Evolutionary conservation across 306 rosid species (phyloP).

Genomic region (Senna tora): DNA sequence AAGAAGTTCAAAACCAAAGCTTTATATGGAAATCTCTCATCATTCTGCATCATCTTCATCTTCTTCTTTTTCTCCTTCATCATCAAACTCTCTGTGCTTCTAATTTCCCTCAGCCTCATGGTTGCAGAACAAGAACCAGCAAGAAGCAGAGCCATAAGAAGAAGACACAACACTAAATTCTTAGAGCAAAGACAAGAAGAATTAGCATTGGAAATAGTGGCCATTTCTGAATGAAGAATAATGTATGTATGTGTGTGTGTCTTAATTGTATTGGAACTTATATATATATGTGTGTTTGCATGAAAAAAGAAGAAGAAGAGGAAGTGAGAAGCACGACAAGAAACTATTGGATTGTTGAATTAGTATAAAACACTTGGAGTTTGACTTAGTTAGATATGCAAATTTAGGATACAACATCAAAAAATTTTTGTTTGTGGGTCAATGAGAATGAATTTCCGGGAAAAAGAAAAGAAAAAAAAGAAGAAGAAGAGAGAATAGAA

Average conservation of each 20-base stretch:
- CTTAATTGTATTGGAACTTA: too few species aligned
- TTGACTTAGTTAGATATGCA: too few species aligned
- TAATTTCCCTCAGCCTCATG: conserved; percentile 32
- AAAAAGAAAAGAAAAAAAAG: conserved; percentile 35
- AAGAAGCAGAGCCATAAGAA: conserved; percentile 46
- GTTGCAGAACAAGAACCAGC: conserved; percentile 56
- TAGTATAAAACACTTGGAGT: too few species aligned
- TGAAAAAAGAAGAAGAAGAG: conserved; percentile 45
- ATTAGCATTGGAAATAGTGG: conserved; percentile 38
- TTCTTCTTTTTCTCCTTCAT: too few species aligned
- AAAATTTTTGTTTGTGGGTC: conserved; percentile 30
- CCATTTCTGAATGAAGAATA: conserved; percentile 50
- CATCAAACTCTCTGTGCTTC: conserved; percentile 20
- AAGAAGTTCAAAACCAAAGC: conserved; percentile 62
- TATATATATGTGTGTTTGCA: too few species aligned
- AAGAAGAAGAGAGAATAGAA: too few species aligned
- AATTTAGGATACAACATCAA: too few species aligned
- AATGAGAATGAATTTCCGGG: conserved; percentile 34
- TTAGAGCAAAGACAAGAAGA: conserved; percentile 23
- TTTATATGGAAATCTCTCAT: conserved; percentile 27
- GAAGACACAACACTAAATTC: conserved; percentile 31
- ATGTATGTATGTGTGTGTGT: too few species aligned
- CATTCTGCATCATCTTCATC: conserved; percentile 15
- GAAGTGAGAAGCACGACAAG: conserved; percentile 53
- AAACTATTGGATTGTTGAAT: conserved; percentile 40